phyloP scores from a whole-genome alignment of 768 basidiomycete species.

The Pleurotus pulmonarius region DNA sequence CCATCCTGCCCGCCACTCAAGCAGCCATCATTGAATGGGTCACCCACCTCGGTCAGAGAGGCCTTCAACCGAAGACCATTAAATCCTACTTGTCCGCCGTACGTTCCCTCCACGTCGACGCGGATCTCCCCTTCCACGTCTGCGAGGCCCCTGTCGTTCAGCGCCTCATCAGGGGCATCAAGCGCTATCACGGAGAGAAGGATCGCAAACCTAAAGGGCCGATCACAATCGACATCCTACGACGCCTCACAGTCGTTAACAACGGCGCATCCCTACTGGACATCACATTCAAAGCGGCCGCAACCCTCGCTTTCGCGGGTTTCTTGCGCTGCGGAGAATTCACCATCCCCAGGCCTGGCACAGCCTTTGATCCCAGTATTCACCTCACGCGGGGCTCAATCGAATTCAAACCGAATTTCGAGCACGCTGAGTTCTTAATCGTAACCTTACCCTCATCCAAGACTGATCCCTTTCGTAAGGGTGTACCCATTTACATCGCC shows the following conservation, averaged over 20 bases:
- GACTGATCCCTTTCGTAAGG: too few species aligned
- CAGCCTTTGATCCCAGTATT: neutral
- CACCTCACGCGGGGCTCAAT: neutral
- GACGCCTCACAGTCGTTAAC: too few species aligned
- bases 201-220: neutral
- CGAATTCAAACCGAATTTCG: neutral
- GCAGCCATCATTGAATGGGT: constrained; percentile 18
- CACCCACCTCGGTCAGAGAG: constrained; percentile 8
- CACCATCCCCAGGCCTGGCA: too few species aligned
- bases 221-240: neutral
- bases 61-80: constrained; percentile 9
- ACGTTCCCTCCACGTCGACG: too few species aligned
- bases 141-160: neutral
- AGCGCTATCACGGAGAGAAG: neutral
- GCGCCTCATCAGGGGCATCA: neutral
- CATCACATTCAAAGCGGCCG: neutral
- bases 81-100: too few species aligned
- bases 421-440: too few species aligned
- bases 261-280: neutral
- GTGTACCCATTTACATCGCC: too few species aligned
- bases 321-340: too few species aligned
- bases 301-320: too few species aligned
- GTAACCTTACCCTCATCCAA: too few species aligned
- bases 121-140: neutral
- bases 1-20: constrained; percentile 14